A percentile compares a stretch with the other conserved stretches of the same genome.
phyloP scores from a whole-genome alignment of 2,329 filamentous ascomycete species.

The Cercospora berteroae region DNA sequence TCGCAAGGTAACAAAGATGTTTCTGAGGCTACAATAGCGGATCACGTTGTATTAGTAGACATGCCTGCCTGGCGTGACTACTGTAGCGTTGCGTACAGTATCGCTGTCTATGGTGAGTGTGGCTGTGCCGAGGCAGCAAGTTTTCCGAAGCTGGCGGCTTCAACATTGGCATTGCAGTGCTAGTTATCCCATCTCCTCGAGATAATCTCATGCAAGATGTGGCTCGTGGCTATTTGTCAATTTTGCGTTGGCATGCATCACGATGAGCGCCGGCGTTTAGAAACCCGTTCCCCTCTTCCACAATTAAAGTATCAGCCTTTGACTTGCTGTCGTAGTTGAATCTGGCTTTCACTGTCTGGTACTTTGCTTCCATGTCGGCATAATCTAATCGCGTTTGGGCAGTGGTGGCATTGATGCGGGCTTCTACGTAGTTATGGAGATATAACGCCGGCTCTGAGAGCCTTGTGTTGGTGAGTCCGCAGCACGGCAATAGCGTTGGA shows the following conservation, averaged over 20 bases:
- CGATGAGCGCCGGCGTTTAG: neutral
- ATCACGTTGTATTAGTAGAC: neutral
- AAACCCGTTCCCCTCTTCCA: neutral
- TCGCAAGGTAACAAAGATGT: neutral
- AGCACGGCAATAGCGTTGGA: neutral
- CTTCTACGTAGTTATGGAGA: neutral
- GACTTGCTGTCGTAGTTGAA: neutral
- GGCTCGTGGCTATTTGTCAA: neutral
- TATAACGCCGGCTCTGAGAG: neutral
- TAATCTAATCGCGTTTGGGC: too few species aligned
- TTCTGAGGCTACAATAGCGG: neutral
- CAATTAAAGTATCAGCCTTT: neutral
- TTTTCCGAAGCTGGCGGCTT: neutral
- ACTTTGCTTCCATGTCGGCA: neutral
- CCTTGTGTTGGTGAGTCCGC: too few species aligned
- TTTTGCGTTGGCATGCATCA: neutral
- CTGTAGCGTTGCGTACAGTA: neutral
- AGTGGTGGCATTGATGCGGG: neutral
- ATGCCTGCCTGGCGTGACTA: neutral
- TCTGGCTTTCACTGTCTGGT: neutral
- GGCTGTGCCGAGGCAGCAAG: conserved; percentile 8
- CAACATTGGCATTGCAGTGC: neutral
- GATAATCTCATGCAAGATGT: neutral
- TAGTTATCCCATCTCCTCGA: too few species aligned
- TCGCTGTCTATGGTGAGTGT: neutral